Evolutionary conservation across 225 moss, liverwort and hornwort genomes (phyloP).

Genomic region (Rhytidiadelphus loreus): DNA sequence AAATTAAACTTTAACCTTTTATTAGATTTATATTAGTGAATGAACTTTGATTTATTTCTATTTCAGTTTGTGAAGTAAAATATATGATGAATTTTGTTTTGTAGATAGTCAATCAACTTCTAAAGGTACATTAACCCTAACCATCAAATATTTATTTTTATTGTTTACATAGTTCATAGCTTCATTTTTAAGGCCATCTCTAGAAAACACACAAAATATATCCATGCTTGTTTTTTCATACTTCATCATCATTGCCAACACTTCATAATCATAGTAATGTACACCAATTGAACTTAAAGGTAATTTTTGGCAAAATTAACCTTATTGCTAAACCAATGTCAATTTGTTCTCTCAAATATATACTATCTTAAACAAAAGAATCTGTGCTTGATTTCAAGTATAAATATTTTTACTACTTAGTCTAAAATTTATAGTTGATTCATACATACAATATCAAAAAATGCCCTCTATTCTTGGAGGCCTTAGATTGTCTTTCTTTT

Average conservation of each 20-base stretch:
- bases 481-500: background rate
- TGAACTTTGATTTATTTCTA: background rate
- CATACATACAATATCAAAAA: background rate
- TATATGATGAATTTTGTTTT: background rate
- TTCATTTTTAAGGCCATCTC: background rate
- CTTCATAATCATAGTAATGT: background rate
- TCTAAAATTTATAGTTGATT: background rate
- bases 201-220: background rate
- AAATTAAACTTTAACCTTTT: fast-evolving
- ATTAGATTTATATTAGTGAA: too few relatives aligned
- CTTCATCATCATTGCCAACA: background rate
- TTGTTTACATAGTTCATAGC: background rate
- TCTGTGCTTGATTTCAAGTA: fast-evolving
- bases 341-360: background rate
- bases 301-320: background rate
- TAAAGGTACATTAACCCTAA: too few relatives aligned
- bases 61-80: background rate
- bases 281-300: background rate
- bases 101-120: background rate
- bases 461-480: fast-evolving
- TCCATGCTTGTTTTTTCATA: background rate
- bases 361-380: background rate
- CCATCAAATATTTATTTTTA: background rate
- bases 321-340: background rate
- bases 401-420: background rate